Evolutionary conservation across 495 filamentous ascomycete genomes (phyloP), one percentile per base, ranked within the genome.

Genomic region (Aspergillus affinis): DNA sequence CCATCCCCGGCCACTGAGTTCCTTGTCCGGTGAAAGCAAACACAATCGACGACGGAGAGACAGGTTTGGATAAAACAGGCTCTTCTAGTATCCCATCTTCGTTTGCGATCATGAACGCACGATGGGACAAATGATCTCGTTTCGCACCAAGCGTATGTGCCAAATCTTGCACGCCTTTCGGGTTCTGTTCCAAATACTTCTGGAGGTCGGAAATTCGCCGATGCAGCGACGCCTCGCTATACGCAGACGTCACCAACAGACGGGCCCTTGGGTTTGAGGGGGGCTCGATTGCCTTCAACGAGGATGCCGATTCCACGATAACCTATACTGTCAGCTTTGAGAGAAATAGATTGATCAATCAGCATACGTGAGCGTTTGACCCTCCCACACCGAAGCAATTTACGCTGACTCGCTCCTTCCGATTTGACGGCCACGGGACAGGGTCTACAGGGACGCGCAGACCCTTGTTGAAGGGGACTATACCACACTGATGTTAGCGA

Each of bases 381-480:
- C 70, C 71, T 12, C 72, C 72, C 19, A 72, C 50, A 7, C 75
- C 75, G 55, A 76, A 78, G 1, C 59, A 68, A 53, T 74, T 78
- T 4, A 78, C 63, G 46, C 69, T 69, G 0, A 67, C 58, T 8
- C 73, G 48, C 12, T 58, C 23, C 2, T 44, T 30, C 4, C 63
- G 61, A 13, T 60, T 60, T 13, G 21, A 30, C 0, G 75, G 76
- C 75, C 75, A 78, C 0, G 69, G 26, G 1, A 61, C 58, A 0
- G 68, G 29, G 49, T 72, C 52, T 0, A 30, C 50, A 1, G 71
- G 63, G 10, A 69, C 61, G 4, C n/a, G 41, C 20, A 75, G 61
- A 12, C 70, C 69, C 2, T 55, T 58, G 0, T 58, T 51, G 3
- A 45, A 57, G 0, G 41, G 48, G 69, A 78, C 60, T 10, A 30